Conservation (phyloP, 1,284 basidiomycete species). For the Neolentinus lepideus region DNA sequence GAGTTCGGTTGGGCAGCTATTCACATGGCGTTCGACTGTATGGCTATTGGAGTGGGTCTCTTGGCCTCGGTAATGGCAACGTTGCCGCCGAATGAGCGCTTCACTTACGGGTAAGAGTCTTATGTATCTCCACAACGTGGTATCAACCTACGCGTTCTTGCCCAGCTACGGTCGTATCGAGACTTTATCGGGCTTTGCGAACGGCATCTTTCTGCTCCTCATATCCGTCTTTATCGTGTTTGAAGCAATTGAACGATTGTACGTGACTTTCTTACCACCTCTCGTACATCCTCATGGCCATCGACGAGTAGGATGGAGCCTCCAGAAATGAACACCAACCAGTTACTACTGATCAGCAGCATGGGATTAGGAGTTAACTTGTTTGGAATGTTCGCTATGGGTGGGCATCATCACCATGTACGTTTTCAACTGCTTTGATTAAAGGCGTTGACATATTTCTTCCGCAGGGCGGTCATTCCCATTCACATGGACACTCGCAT, state of each 20-base stretch:
- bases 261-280: conserved; percentile 23
- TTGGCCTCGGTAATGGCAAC: conserved; percentile 97
- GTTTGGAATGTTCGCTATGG: conserved; percentile 99
- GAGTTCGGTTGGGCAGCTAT: conserved; percentile 58
- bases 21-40: conserved; percentile 99
- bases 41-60: conserved; percentile 94
- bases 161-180: conserved; percentile 93
- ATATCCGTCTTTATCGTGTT: conserved; percentile 99
- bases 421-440: conserved; percentile 15
- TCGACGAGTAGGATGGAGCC: conserved; percentile 67
- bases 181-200: conserved; percentile 96
- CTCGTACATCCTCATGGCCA: not conserved
- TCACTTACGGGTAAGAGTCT: conserved; percentile 82
- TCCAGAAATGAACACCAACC: conserved; percentile 96
- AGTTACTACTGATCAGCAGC: conserved; percentile 85
- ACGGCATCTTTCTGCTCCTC: conserved; percentile 93
- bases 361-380: conserved; percentile 91
- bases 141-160: not conserved
- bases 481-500: conserved; percentile 21
- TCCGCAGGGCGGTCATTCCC: conserved; percentile 45
- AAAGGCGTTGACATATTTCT: not conserved
- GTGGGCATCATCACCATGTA: conserved; percentile 88
- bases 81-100: conserved; percentile 91
- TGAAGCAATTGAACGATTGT: conserved; percentile 94
- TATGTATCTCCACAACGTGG: conserved; percentile 4